Evolutionary conservation across 441 rosid species (phyloP).

Genomic region (Hura crepitans): DNA sequence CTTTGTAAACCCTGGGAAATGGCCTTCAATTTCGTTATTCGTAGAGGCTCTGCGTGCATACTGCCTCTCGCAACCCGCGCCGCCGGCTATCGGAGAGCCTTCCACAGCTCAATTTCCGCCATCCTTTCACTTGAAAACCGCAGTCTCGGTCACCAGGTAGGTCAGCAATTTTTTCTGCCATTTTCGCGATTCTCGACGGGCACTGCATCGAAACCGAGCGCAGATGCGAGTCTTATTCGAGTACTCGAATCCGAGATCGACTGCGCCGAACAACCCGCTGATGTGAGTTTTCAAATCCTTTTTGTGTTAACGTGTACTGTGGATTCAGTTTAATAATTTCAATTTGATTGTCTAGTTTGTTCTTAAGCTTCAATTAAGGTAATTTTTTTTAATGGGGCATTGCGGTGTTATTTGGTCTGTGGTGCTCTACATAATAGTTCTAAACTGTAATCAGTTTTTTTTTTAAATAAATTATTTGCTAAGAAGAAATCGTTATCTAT

Average conservation of each 20-base stretch:
- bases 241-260: conserved; percentile 54
- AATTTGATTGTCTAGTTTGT: neutral
- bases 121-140: conserved; percentile 24
- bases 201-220: conserved; percentile 19
- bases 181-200: conserved; percentile 37
- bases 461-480: no score
- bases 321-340: neutral
- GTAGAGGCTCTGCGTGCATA: conserved; percentile 44
- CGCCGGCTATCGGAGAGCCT: conserved; percentile 33
- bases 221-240: conserved; percentile 41
- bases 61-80: conserved; percentile 43
- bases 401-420: neutral
- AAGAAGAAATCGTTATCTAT: no score
- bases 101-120: conserved; percentile 32
- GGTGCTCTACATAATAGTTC: neutral
- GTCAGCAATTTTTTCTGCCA: conserved; percentile 25
- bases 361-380: neutral
- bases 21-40: conserved; percentile 41
- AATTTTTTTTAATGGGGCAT: neutral
- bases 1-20: conserved; percentile 26
- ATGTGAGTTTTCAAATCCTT: conserved; percentile 8
- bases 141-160: conserved; percentile 21
- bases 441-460: neutral
- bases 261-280: conserved; percentile 41
- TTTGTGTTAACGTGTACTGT: neutral